These are phyloP conservation scores for Cladophialophora psammophila DNA, from an alignment of 2,329 filamentous ascomycete species.

Conservation along the genomic window DNA sequence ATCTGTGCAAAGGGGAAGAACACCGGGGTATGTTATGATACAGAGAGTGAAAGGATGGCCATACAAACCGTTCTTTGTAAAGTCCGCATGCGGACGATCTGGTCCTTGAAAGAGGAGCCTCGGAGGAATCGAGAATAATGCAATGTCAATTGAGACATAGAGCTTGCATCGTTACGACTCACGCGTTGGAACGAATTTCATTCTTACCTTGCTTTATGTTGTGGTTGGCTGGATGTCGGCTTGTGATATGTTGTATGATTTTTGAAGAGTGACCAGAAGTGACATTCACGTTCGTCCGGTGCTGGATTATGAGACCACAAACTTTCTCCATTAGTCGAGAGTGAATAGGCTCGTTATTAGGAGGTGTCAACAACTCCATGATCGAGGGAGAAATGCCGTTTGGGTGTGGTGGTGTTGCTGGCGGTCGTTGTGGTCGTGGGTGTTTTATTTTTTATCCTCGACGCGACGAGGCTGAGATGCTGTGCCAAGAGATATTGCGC, in stretches of 20 bases:
- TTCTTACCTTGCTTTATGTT: not conserved
- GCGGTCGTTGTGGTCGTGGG: not conserved
- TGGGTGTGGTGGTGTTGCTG: no score
- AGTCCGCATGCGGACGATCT: not conserved
- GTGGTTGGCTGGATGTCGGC: not conserved
- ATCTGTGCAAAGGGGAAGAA: not conserved
- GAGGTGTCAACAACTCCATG: no score
- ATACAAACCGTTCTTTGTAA: not conserved
- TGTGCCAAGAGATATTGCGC: not conserved
- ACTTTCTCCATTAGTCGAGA: no score
- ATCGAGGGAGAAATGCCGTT: no score
- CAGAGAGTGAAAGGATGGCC: not conserved
- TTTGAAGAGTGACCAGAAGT: not conserved
- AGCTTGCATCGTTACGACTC: not conserved
- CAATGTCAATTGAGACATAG: slow-evolving; percentile 1
- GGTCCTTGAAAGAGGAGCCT: not conserved
- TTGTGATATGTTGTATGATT: not conserved
- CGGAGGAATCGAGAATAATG: not conserved
- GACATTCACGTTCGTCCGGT: not conserved
- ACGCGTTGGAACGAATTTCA: not conserved
- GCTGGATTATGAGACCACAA: not conserved
- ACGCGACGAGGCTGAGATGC: not conserved
- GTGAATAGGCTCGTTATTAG: no score
- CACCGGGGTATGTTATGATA: not conserved
- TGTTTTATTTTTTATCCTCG: not conserved